Evolutionary conservation across 2,329 filamentous ascomycete genomes (phyloP).

Genomic region (Phialophora macrospora): DNA sequence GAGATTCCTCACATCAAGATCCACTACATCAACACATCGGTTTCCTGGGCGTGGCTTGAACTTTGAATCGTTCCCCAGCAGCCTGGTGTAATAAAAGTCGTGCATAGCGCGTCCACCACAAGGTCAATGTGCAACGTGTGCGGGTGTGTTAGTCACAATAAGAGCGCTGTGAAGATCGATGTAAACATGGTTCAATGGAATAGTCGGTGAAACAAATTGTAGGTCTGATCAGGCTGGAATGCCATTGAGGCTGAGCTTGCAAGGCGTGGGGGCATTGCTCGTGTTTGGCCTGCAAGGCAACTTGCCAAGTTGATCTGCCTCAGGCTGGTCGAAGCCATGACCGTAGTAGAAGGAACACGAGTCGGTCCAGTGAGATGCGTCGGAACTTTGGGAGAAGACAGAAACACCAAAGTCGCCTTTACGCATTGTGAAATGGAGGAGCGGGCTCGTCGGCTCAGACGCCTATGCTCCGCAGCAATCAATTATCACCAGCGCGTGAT

Average conservation of each 20-base stretch:
- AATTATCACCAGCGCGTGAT: not conserved
- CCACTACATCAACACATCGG: conserved; percentile 19
- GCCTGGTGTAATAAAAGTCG: conserved; percentile 26
- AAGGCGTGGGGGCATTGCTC: not conserved
- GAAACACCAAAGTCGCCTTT: not conserved
- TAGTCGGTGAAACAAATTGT: not conserved
- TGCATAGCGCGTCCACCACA: conserved; percentile 11
- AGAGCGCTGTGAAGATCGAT: not conserved
- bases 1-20: conserved; percentile 8
- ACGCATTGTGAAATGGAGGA: not conserved
- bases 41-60: conserved; percentile 25
- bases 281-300: not conserved
- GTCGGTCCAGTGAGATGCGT: not conserved
- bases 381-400: not conserved
- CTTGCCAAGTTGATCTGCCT: not conserved
- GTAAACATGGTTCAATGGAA: not conserved
- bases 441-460: not conserved
- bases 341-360: not conserved
- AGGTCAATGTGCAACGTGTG: not conserved
- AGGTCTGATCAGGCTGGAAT: not conserved
- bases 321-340: not conserved
- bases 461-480: not conserved
- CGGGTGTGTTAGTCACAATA: not conserved
- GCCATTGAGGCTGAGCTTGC: not conserved
- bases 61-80: conserved; percentile 22